These are phyloP conservation scores for cucumber (Cucumis sativus) DNA, from an alignment of 306 rosid species.

Conservation along the genomic window Cucumber_9930_V3 NC_026656.2:3953001-3953500, in stretches of 20 bases:
- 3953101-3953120: conserved; percentile 14
- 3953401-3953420: neutral
- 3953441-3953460: neutral
- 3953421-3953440: neutral
- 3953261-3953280: conserved; percentile 66
- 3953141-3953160: conserved; percentile 77
- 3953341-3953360: conserved; percentile 70
- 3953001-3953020: neutral
- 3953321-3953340: conserved; percentile 90
- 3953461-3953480: neutral
- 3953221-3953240: neutral
- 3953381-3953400: conserved; percentile 6
- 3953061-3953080: neutral
- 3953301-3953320: conserved; percentile 78
- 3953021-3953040: neutral
- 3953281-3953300: conserved; percentile 85
- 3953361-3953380: conserved; percentile 87
- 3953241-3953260: conserved; percentile 12
- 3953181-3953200: conserved; percentile 18
- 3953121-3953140: conserved; percentile 52
- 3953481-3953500: neutral
- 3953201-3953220: neutral
- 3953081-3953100: neutral
- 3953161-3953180: conserved; percentile 53
- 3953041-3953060: neutral